Percentiles rank a stretch among this genome's conserved stretches.
Evolutionary conservation across 345 rosid species (phyloP).

Genomic region (Microcos paniculata): DNA sequence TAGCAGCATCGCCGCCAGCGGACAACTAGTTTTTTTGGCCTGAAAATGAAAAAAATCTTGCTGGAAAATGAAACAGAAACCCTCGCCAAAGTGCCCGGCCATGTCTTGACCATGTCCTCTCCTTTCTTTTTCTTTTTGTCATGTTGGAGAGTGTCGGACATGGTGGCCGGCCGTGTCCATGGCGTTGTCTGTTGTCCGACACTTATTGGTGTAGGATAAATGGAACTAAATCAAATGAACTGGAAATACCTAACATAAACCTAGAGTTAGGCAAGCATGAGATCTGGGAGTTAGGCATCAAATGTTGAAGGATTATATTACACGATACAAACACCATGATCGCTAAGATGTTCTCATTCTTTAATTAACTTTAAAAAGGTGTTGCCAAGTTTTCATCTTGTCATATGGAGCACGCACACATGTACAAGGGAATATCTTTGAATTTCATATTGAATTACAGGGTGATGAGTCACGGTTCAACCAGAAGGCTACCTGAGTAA

Average conservation of each 20-base stretch:
- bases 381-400: not conserved
- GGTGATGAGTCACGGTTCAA: not conserved
- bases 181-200: too few relatives aligned
- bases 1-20: too few relatives aligned
- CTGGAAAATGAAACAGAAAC: too few relatives aligned
- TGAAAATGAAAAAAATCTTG: too few relatives aligned
- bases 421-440: not conserved
- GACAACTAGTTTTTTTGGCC: too few relatives aligned
- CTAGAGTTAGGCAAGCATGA: not conserved
- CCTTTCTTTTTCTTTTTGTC: too few relatives aligned
- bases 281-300: not conserved
- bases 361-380: not conserved
- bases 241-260: not conserved
- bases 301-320: not conserved
- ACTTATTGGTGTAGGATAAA: not conserved
- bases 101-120: too few relatives aligned
- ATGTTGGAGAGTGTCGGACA: too few relatives aligned
- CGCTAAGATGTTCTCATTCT: not conserved
- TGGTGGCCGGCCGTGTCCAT: too few relatives aligned
- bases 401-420: not conserved
- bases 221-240: not conserved
- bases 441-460: not conserved
- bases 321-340: not conserved
- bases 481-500: not conserved
- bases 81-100: too few relatives aligned